Evolutionary conservation across 2,329 filamentous ascomycete genomes (phyloP).

Genomic region (Trichoderma sp.): DNA sequence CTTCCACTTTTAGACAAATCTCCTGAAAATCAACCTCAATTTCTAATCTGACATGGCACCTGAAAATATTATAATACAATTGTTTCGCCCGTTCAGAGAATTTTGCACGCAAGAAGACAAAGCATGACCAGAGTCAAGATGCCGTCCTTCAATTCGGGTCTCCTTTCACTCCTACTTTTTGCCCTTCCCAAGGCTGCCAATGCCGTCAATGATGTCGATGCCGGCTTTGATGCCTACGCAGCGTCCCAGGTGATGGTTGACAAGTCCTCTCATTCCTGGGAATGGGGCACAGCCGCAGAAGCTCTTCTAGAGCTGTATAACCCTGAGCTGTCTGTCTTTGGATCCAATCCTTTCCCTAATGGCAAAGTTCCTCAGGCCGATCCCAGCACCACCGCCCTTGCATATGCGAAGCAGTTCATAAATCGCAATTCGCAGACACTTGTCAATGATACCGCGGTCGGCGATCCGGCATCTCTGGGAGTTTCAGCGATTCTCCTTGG

Average conservation of each 20-base stretch:
- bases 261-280: conserved; percentile 20
- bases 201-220: conserved; percentile 13
- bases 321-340: conserved; percentile 22
- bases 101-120: neutral
- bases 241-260: conserved; percentile 19
- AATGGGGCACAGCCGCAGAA: conserved; percentile 23
- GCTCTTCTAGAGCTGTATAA: conserved; percentile 23
- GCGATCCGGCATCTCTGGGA: conserved; percentile 22
- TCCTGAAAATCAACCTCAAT: neutral
- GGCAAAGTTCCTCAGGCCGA: conserved; percentile 18
- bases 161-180: neutral
- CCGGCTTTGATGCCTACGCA: conserved; percentile 19
- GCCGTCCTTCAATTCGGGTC: neutral
- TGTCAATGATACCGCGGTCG: conserved; percentile 15
- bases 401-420: conserved; percentile 20
- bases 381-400: conserved; percentile 5
- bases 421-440: conserved; percentile 20
- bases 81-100: neutral
- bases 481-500: conserved; percentile 22
- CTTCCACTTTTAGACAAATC: neutral
- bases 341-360: conserved; percentile 19
- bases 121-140: neutral
- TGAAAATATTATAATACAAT: neutral
- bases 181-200: neutral
- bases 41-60: neutral